Evolutionary conservation across 805 yeast genomes (phyloP), one percentile per base, ranked within the genome.

Genomic region (Priceomyces fermenticarens): DNA sequence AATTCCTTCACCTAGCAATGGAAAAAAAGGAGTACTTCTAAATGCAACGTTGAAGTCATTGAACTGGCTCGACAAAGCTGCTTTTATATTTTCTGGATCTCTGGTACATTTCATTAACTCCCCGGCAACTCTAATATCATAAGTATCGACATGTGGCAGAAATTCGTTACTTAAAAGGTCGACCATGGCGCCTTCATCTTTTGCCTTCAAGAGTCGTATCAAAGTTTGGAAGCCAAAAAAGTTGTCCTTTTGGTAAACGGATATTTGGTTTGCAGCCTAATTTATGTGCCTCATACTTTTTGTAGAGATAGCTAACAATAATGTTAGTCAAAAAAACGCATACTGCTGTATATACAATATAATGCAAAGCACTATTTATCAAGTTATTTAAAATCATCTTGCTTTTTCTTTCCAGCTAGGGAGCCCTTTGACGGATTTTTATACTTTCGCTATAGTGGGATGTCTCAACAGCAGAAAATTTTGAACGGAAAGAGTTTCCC

Each of bases 81-180:
- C 57, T 40, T 54, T 54, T 34, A 53, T 43, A 32, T 52, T 53
- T 30, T 52, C 59, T 1, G 57, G 55, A 35, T 54, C 53, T 10
- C 42, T 45, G 14, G 59, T 54, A 17, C 54, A 34, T 16, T 58
- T 33, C 33, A 60, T 51, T 42, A 52, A 34, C 17, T 51, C 42
- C 20, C 55, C 57, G 3, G 38, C 38, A n/a, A 35, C 3, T 7
- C 20, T 5, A 13, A 35, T 12, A 26, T 35, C 30, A 12, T 11
- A 9, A 15, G 30, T 30, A 11, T 12, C 30, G 5, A 25, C 38
- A 10, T 25, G 12, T 4, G 13, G 4, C 4, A 5, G 7, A 10
- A 16, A 32, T 32, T 25, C 16, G 3, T 11, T 9, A 10, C 27
- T 14, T 8, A 36, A 32, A 15, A 35, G 36, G 9, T 55, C 58